Evolutionary conservation across 176 grass and related monocot genomes (phyloP), one percentile per base, ranked within the genome.

Genomic region (Cenchrus fungigraminus): DNA sequence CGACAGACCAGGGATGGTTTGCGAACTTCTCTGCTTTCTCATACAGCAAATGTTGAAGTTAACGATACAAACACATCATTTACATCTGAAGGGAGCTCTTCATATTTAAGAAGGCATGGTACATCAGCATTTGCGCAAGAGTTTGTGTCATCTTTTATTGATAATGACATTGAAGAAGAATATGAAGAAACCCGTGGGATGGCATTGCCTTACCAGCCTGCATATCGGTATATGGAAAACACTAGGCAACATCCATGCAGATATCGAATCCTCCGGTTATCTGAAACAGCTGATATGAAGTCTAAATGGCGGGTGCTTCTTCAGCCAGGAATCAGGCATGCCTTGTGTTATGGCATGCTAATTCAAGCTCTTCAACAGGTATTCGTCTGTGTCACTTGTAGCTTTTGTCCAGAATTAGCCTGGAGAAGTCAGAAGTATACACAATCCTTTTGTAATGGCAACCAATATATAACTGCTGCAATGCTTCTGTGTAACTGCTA

Each of bases 331-430:
- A 81, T 95, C n/a, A 93, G 68, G 73, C 89, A 86, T 81, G 93
- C 93, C 9, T 85, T 98, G 78, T 34, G 80, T 73, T 88, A 89
- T 87, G 95, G 95, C 34, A 91, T 98, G 63, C 79, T 90, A 22
- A 86, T 95, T 84, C 91, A 95, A 84, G 82, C 84, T 6, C 93
- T 98, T 87, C 93, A 95, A 56, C 93, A 98, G 89, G 96, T 98
- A 88, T 57, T n/a, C 49, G 47, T 81, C 47, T 77, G 6, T 65
- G 28, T 71, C 78, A 71, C 15, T 0, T 37, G 49, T 71, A 64
- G 22, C 10, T 54, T 54, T 81, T 69, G 40, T 64, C 28, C 40
- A 50, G 67, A 56, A 55, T 78, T 65, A 51, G 37, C 49, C 71
- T 6, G 9, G 22, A 74, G 37, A 40, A 40, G 4, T 40, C 3